Evolutionary conservation across 2,329 filamentous ascomycete species (phyloP).

Genomic region (Phoma sp.): DNA sequence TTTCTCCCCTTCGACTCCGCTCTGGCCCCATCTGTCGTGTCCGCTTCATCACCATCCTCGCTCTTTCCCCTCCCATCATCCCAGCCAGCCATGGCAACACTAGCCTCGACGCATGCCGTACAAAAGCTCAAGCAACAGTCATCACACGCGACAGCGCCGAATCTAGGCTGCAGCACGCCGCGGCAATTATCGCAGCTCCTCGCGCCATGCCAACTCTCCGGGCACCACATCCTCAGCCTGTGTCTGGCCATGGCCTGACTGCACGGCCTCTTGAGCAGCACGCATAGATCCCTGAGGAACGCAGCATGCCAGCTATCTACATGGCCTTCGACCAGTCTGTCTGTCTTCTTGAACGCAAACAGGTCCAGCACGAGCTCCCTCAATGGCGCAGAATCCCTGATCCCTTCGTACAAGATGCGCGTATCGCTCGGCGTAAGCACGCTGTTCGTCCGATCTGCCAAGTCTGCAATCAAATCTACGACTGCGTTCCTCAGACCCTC

Average conservation of each 20-base stretch:
- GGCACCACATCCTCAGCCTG: conserved; percentile 48
- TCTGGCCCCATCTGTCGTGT: conserved; percentile 27
- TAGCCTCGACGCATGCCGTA: conserved; percentile 45
- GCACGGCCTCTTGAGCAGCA: conserved; percentile 55
- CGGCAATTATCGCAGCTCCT: conserved; percentile 48
- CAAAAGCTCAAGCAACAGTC: conserved; percentile 53
- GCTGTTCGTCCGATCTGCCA: conserved; percentile 57
- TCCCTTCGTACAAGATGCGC: conserved; percentile 54
- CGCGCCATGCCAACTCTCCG: conserved; percentile 44
- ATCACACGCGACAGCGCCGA: conserved; percentile 49
- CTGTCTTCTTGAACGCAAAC: conserved; percentile 61
- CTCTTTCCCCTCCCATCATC: conserved; percentile 34
- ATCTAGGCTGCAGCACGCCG: conserved; percentile 47
- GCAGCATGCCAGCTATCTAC: conserved; percentile 56
- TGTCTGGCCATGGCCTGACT: conserved; percentile 52
- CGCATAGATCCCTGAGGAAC: conserved; percentile 56
- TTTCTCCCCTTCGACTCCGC: conserved; percentile 30
- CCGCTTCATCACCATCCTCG: conserved; percentile 20
- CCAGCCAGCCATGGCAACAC: conserved; percentile 40
- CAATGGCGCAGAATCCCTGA: conserved; percentile 50
- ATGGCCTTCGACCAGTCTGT: conserved; percentile 55
- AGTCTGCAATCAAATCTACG: conserved; percentile 51
- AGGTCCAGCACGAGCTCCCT: conserved; percentile 55
- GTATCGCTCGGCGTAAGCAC: conserved; percentile 59
- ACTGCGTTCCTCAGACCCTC: conserved; percentile 55